Percentiles rank a stretch among this genome's conserved stretches.
These are phyloP conservation scores for Neurospora sp. DNA, from an alignment of 495 filamentous ascomycete species.

Conservation along the genomic window DNA sequence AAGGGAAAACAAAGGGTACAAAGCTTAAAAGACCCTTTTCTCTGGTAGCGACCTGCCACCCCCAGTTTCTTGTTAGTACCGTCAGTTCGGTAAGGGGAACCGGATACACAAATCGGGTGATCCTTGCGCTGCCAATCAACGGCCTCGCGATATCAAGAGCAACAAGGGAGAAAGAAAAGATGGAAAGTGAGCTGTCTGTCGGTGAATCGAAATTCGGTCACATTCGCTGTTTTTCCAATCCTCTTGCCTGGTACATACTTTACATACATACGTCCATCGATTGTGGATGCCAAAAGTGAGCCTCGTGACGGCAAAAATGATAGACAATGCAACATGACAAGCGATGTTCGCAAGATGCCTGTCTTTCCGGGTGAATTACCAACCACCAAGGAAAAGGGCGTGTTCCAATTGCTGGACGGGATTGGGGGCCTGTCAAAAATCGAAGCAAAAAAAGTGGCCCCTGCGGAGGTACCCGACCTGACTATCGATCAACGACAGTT, in stretches of 20 bases:
- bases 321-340: not conserved
- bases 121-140: not conserved
- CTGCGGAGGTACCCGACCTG: not conserved
- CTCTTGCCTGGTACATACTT: not conserved
- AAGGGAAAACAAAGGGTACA: not conserved
- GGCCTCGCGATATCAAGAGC: not conserved
- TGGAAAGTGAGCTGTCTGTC: not conserved
- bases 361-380: not conserved
- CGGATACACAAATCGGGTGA: not conserved
- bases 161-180: not conserved
- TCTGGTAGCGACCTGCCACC: not conserved
- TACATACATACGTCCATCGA: not conserved
- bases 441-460: not conserved
- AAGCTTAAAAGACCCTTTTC: not conserved
- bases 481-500: not conserved
- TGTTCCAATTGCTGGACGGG: not conserved
- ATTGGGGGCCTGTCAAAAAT: not conserved
- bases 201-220: not conserved
- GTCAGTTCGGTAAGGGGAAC: not conserved
- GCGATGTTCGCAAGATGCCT: not conserved
- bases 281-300: constrained; percentile 10
- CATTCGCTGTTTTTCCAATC: not conserved
- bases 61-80: not conserved
- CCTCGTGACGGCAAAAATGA: not conserved
- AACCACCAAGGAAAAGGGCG: not conserved